Evolutionary conservation across 73 alveolate genomes (phyloP).

Genomic region (Paramecium bursaria): DNA sequence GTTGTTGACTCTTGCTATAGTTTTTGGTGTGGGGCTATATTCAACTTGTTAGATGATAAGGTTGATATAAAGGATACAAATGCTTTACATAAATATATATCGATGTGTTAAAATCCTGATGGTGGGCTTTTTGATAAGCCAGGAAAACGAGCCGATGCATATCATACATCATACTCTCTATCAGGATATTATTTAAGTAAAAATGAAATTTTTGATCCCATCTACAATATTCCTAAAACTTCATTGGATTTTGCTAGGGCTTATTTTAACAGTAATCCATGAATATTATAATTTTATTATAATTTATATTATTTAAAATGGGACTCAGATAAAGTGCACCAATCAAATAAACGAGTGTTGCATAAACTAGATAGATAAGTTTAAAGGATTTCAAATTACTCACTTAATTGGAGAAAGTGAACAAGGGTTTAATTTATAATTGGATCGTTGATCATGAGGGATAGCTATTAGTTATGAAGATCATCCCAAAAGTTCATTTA

Average conservation of each 20-base stretch:
- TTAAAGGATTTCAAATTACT: not conserved
- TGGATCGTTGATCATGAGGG: conserved; percentile 62
- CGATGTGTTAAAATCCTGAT: conserved; percentile 76
- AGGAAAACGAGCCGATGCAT: conserved; percentile 90
- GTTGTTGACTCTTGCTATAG: conserved; percentile 97
- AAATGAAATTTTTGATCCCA: conserved; percentile 65
- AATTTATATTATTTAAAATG: conserved; percentile 1
- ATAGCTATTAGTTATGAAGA: conserved; percentile 28
- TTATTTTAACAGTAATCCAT: conserved; percentile 35
- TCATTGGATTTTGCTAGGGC: conserved; percentile 68
- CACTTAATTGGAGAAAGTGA: conserved; percentile 12
- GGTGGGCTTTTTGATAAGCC: conserved; percentile 97
- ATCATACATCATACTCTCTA: conserved; percentile 92
- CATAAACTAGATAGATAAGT: too few relatives aligned
- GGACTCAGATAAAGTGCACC: conserved; percentile 46
- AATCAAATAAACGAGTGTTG: not conserved
- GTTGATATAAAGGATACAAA: conserved; percentile 18
- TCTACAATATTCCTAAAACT: conserved; percentile 66
- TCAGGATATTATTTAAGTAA: conserved; percentile 80
- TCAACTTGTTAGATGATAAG: conserved; percentile 78
- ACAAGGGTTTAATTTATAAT: conserved; percentile 37
- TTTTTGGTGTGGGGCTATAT: conserved; percentile 96
- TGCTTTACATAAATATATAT: conserved; percentile 88
- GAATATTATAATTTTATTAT: too few relatives aligned
- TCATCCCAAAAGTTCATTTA: conserved; percentile 53